Evolutionary conservation across 164 flowering plant species (phyloP), one percentile per base, ranked within the genome.

Genomic region (Vitis amurensis): DNA sequence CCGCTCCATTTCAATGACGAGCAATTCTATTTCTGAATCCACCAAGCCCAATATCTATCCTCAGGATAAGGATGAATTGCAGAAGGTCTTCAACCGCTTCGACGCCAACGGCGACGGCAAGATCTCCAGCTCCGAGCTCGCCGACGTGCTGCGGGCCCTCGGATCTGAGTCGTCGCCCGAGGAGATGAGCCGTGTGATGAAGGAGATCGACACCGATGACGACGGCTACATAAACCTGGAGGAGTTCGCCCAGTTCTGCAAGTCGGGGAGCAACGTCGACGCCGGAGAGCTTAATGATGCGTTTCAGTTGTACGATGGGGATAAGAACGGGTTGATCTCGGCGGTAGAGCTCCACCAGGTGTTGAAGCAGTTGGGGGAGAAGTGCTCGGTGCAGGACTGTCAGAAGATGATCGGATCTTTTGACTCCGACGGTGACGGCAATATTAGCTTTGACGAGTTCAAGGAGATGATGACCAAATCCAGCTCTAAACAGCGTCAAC

Each of bases 341-440:
- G 82, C 84, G 10, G 6, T 55, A 4, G 95, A 90, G 87, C 73
- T 90, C 73, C 87, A 85, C 74, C 69, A 29, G 68, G 87, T 88
- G 48, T 62, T 90, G 68, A 79, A 50, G 16, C 79, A 80, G 27
- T 72, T 90, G 11, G 90, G 88, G 2, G 87, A 88, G 81, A 67
- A 64, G n/a, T 84, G 86, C 71, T 69, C 89, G 16, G 76, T 63
- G 11, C 73, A 82, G 59, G 92, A 84, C 11, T 90, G 95, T 61
- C 63, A 44, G 11, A 66, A 66, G 68, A 90, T 87, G 95, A 90
- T 88, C 74, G 31, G 52, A 50, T 73, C 83, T 10, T 87, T 87
- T 4, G 95, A 90, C 70, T 69, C 86, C 1, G 91, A 90, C 57
- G 91, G 91, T 2, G 95, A 90, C 51, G 95, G 95, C 0, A 76